Base-by-base conservation (phyloP, 2,329 filamentous ascomycete species). In the Lasiodiplodia hormozganensis region DNA sequence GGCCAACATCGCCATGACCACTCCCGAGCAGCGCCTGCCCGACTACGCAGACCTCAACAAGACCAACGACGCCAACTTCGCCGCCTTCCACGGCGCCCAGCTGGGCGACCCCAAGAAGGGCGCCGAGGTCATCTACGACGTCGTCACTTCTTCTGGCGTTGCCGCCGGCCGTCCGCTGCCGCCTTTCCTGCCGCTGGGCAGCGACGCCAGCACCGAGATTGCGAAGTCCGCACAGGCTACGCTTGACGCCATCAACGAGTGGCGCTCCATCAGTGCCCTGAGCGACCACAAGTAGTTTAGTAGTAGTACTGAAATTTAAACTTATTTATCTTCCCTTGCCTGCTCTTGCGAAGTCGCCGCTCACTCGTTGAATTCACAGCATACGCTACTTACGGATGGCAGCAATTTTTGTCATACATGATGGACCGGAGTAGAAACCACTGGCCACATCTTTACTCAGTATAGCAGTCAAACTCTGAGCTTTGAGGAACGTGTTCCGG, bases 91-190 rank as follows among this genome's bases (percentile, higher is more conserved):
- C 21, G 57, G 57, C 6, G 28, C 7, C 16, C 87, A 89, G 77
- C 82, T 79, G 0, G 88, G 87, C 0, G 86, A 90, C 72, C 82
- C 86, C 3, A 76, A 75, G 25, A 88, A 88, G 79, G 88, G 85
- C 0, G 78, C 79, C 5, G 80, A 77, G 68, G 81, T 86, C 0
- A 79, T 88, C 36, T 81, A 89, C 6, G 87, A 90, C 70, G 79
- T 88, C n/a, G 71, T 90, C 71, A 88, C 85, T 7, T 79, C 79
- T 54, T 82, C 78, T 2, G 87, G 87, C 0, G 78, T 79, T 28
- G 85, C 80, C 25, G 75, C 16, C 1, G 57, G 57, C 12, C 34
- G 57, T 3, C 31, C 23, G n/a, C 36, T 62, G 34, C 57, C 34
- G 34, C 11, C 25, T 18, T 57, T 57, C 53, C 53, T 62, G 57